These are phyloP conservation scores for Dactylorhiza incarnata DNA, from an alignment of 106 monocot species.

Conservation along the genomic window DNA sequence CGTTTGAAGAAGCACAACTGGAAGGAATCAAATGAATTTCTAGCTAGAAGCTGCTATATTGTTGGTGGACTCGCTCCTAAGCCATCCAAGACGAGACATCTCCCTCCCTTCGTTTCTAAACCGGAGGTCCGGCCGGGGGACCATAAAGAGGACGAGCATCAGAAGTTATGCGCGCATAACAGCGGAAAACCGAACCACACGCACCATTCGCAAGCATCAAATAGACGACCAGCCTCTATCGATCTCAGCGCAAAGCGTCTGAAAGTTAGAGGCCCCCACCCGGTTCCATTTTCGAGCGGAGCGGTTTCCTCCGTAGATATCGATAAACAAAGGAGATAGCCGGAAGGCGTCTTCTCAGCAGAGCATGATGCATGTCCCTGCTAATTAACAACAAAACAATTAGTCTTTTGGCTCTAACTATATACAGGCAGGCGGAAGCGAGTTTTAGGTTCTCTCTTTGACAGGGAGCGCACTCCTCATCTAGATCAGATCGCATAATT, in stretches of 20 bases:
- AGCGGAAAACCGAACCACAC: not conserved
- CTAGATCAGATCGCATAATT: conserved; percentile 14
- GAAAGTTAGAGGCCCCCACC: not conserved
- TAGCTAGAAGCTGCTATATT: not conserved
- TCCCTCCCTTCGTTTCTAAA: not conserved
- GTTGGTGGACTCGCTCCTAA: not conserved
- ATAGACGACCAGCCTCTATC: not conserved
- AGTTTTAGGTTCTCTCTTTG: not conserved
- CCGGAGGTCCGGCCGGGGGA: not conserved
- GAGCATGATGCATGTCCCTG: no score
- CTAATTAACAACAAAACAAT: not conserved
- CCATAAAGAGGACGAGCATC: not conserved
- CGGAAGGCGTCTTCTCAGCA: not conserved
- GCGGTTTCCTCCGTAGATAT: not conserved
- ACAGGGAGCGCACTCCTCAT: not conserved
- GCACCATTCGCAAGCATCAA: not conserved
- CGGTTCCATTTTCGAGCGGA: not conserved
- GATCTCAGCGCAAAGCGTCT: not conserved
- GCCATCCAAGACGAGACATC: not conserved
- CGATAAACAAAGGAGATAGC: not conserved
- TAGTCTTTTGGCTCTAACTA: conserved; percentile 2
- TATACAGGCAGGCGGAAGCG: not conserved
- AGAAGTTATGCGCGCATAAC: not conserved
- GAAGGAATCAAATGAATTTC: not conserved
- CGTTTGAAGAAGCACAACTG: conserved; percentile 8